phyloP scores from a whole-genome alignment of 192 early-diverging fungal species.

The Dimargaris xerosporica region DNA sequence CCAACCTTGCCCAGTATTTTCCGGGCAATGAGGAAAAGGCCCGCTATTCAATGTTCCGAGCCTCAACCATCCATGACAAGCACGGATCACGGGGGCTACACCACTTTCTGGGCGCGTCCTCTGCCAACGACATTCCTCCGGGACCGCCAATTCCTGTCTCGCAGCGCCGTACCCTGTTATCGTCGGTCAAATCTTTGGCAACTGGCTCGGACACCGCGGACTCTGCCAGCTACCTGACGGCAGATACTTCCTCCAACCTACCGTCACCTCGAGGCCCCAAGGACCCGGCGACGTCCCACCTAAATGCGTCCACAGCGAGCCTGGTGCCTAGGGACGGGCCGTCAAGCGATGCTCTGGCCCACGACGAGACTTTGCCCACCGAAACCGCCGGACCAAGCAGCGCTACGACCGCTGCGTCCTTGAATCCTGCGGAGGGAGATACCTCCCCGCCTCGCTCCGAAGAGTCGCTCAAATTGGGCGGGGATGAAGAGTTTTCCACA shows the following conservation, averaged over 20 bases:
- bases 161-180: neutral
- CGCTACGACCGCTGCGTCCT: neutral
- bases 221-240: neutral
- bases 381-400: neutral
- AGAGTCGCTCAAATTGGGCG: neutral
- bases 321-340: neutral
- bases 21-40: constrained; percentile 47
- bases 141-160: neutral
- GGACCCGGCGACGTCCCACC: neutral
- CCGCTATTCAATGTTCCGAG: constrained; percentile 32
- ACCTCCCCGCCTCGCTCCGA: neutral
- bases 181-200: neutral
- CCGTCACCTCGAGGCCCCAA: neutral
- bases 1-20: constrained; percentile 84
- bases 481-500: neutral
- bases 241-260: neutral
- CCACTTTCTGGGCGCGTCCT: neutral
- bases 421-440: neutral
- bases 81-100: neutral
- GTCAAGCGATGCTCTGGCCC: no score
- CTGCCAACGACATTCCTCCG: neutral
- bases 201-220: neutral
- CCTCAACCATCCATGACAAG: constrained; percentile 3
- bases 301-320: neutral
- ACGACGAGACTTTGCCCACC: neutral